Conservation (phyloP, 106 monocot species). For the Dendrobium chrysotoxum region DNA sequence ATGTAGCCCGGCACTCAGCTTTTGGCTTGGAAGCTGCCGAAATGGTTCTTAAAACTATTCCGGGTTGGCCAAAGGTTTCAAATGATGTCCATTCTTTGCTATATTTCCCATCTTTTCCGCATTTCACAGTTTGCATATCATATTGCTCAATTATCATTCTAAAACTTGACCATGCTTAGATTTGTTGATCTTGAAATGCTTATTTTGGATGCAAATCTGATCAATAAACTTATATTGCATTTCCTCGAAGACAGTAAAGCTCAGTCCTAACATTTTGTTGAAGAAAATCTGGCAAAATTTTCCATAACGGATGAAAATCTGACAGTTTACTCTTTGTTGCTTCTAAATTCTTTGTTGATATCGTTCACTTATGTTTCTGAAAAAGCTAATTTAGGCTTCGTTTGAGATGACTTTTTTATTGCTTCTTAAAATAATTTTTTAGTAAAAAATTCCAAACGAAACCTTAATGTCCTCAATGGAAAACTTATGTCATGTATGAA, state of each 20-base stretch:
- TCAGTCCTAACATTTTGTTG: not conserved
- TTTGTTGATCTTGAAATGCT: too few species aligned
- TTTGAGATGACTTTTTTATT: too few species aligned
- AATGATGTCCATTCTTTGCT: not conserved
- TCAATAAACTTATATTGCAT: too few species aligned
- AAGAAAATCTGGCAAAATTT: not conserved
- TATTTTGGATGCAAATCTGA: too few species aligned
- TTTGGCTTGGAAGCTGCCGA: conserved; percentile 72
- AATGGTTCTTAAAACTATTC: conserved; percentile 45
- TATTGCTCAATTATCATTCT: not conserved
- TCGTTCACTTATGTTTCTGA: not conserved
- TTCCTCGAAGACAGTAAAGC: not conserved
- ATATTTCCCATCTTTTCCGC: not conserved
- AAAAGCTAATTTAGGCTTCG: not conserved
- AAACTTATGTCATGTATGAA: too few species aligned
- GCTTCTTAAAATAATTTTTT: too few species aligned
- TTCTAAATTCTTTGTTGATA: not conserved
- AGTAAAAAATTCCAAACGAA: too few species aligned
- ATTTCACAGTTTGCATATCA: not conserved
- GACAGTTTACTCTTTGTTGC: not conserved
- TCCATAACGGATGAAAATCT: not conserved
- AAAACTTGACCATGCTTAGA: too few species aligned
- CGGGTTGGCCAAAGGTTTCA: conserved; percentile 49
- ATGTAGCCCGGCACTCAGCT: conserved; percentile 54
- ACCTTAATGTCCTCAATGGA: too few species aligned